Conservation (phyloP, 345 rosid genomes). For the Alliaria petiolata region DNA sequence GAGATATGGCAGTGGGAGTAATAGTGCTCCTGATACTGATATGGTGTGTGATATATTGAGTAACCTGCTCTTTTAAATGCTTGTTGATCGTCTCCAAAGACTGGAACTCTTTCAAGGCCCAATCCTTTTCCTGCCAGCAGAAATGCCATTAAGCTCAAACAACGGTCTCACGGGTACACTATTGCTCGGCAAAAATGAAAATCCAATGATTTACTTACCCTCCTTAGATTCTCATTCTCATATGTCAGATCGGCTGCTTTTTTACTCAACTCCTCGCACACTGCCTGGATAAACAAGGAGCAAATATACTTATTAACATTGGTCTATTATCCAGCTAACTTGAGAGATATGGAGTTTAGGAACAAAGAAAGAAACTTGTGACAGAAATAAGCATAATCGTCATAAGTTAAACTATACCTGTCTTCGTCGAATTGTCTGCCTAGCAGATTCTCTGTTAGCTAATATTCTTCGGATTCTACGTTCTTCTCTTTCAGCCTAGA, state of each 20-base stretch:
- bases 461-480: constrained; percentile 73
- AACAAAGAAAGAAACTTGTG: too few relatives aligned
- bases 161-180: not conserved
- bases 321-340: too few relatives aligned
- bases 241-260: constrained; percentile 66
- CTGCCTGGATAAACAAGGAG: constrained; percentile 41
- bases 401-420: constrained; percentile 45
- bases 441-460: constrained; percentile 95
- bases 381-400: not conserved
- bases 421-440: constrained; percentile 87
- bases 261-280: constrained; percentile 67
- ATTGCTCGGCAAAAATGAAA: not conserved
- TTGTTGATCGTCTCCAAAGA: constrained; percentile 61
- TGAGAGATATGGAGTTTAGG: too few relatives aligned
- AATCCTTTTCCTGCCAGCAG: constrained; percentile 63
- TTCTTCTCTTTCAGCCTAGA: constrained; percentile 82
- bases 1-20: not conserved
- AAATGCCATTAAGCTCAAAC: constrained; percentile 22
- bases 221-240: constrained; percentile 67
- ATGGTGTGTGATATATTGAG: constrained; percentile 6
- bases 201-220: constrained; percentile 37
- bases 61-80: constrained; percentile 63
- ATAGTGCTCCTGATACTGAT: not conserved
- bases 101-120: constrained; percentile 54
- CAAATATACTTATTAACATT: too few relatives aligned